Base-by-base conservation (phyloP, 2,329 filamentous ascomycete species). In the Colletotrichum tanaceti region DNA sequence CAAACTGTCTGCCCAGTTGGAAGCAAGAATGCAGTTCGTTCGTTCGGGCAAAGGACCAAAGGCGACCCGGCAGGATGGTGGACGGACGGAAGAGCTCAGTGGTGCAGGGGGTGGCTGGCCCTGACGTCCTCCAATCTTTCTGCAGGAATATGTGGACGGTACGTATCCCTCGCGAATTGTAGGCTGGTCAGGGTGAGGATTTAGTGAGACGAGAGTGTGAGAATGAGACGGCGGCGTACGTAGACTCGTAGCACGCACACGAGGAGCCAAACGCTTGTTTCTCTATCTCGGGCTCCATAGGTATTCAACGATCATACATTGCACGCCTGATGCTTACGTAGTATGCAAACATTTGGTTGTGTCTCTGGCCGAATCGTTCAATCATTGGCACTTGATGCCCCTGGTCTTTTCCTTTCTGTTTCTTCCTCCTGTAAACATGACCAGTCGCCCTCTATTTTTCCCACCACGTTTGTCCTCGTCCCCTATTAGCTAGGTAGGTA, bases 51-150 rank as follows among this genome's bases (percentile, higher is more conserved):
- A 18, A 9, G 53, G 41, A 32, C 20, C 18, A 10, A 10, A n/a
- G 20, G 39, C n/a, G 22, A 58, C 52, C 38, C 38, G 52, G 20
- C 44, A 43, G 22, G 16, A 22, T 32, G 41, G 46, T 39, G 50
- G 58, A 55, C 28, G 32, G 43, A 49, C 39, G 63, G 55, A 63
- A 58, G 64, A n/a, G 46, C 32, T 38, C n/a, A 63, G 18, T 58
- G 53, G 65, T 68, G 60, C 60, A 64, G 60, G 65, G 60, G 65
- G 65, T 64, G 60, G 65, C 65, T 64, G 59, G 65, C 22, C 52
- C n/a, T 41, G 38, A 14, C 16, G 16, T 50, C 20, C 57, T 55
- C 55, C 65, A 63, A 54, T 55, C 58, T 49, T 60, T 57, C 41
- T 55, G 61, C 65, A 55, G 65, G 22, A 68, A 24, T n/a, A 20